Percentiles rank a stretch among this genome's conserved stretches.
These are phyloP conservation scores for Talaromyces albobiverticillius DNA, from an alignment of 2,329 filamentous ascomycete genomes.

Conservation along the genomic window DNA sequence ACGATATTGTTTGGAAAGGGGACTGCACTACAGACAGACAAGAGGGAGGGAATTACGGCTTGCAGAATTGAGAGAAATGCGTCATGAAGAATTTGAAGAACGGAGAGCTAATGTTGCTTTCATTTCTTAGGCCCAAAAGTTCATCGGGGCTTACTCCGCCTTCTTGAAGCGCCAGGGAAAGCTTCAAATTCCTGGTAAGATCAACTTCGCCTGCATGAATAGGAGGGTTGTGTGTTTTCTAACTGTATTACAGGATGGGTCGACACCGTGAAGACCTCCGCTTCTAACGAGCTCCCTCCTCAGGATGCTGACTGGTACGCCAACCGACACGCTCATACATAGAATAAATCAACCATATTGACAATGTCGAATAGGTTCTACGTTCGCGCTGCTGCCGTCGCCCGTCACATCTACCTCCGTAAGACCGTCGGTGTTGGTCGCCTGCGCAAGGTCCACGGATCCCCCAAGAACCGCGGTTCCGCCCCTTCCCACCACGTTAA, in stretches of 20 bases:
- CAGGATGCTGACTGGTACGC: slow-evolving; percentile 97
- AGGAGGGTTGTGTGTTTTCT: neutral
- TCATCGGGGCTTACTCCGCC: slow-evolving; percentile 65
- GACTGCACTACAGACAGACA: slow-evolving; percentile 13
- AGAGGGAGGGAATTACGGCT: neutral
- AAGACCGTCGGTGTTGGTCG: slow-evolving; percentile 99
- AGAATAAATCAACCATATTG: neutral
- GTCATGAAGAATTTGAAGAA: neutral
- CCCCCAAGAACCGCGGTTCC: slow-evolving; percentile 93
- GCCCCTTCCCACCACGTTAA: slow-evolving; percentile 93
- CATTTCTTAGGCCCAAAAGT: slow-evolving; percentile 59
- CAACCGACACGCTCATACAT: neutral
- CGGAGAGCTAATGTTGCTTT: slow-evolving; percentile 19
- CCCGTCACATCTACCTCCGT: slow-evolving; percentile 97
- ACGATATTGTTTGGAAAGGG: slow-evolving; percentile 15
- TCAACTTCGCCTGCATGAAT: neutral
- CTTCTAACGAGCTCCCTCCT: slow-evolving; percentile 94
- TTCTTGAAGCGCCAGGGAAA: slow-evolving; percentile 71
- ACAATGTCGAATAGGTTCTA: slow-evolving; percentile 56
- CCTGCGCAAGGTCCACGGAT: slow-evolving; percentile 93
- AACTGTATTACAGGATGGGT: slow-evolving; percentile 71
- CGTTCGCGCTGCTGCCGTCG: slow-evolving; percentile 86
- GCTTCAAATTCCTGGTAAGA: slow-evolving; percentile 66
- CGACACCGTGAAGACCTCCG: slow-evolving; percentile 98
- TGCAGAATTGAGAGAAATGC: neutral